These are phyloP conservation scores for Cichorium intybus DNA, from an alignment of 140 eudicot species.

Conservation along the genomic window DNA sequence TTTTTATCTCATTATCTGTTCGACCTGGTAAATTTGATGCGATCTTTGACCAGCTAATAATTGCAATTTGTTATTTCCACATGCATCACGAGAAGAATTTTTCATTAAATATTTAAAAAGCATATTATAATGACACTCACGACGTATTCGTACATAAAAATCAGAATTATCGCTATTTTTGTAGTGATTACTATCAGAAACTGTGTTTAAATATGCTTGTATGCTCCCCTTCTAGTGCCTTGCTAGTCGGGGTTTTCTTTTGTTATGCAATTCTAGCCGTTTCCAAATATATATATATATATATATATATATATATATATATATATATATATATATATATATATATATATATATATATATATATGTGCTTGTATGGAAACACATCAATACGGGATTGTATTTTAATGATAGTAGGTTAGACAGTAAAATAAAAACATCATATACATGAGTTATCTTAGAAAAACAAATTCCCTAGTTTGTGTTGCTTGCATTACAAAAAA, in stretches of 20 bases:
- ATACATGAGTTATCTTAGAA: neutral
- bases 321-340: too few relatives aligned
- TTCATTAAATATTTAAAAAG: too few relatives aligned
- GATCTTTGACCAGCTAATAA: constrained; percentile 81
- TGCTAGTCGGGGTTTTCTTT: too few relatives aligned
- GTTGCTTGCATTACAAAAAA: neutral
- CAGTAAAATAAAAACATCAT: neutral
- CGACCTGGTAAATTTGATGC: constrained; percentile 82
- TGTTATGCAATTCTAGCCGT: too few relatives aligned
- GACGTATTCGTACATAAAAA: neutral
- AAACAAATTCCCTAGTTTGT: neutral
- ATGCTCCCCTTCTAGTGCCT: too few relatives aligned
- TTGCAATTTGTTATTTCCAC: neutral
- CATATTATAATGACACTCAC: neutral
- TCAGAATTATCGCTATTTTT: neutral
- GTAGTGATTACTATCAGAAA: neutral
- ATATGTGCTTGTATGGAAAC: neutral
- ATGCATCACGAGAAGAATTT: neutral
- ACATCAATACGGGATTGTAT: neutral
- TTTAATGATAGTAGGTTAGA: neutral
- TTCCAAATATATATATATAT: too few relatives aligned
- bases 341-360: too few relatives aligned
- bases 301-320: too few relatives aligned
- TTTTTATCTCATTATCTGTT: constrained; percentile 86
- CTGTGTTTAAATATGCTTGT: neutral